These are phyloP conservation scores for Phytophthora hibernalis DNA, from an alignment of 352 stramenopile species.

Conservation along the genomic window DNA sequence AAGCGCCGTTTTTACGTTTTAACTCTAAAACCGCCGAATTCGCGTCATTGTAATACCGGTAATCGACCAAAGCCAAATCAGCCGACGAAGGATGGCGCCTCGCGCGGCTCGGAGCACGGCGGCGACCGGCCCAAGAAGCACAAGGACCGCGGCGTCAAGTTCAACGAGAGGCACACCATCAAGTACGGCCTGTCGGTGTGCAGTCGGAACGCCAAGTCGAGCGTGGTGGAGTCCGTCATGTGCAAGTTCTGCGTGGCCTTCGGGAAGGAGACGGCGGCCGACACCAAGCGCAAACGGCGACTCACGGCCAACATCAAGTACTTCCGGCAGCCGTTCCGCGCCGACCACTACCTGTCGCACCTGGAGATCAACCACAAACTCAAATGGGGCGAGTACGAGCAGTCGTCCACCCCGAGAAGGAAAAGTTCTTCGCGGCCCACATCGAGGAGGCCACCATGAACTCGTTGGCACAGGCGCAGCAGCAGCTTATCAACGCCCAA, in stretches of 20 bases:
- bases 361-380: conserved; percentile 73
- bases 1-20: conserved; percentile 10
- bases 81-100: conserved; percentile 28
- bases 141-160: conserved; percentile 69
- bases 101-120: conserved; percentile 23
- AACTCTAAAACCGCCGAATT: too few relatives aligned
- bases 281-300: conserved; percentile 65
- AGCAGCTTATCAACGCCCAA: conserved; percentile 32
- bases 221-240: conserved; percentile 69
- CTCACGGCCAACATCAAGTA: conserved; percentile 80
- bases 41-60: too few relatives aligned
- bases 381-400: conserved; percentile 74
- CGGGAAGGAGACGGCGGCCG: conserved; percentile 61
- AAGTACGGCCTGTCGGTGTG: conserved; percentile 77
- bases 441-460: conserved; percentile 45
- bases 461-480: conserved; percentile 35
- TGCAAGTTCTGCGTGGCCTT: conserved; percentile 83
- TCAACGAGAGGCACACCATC: conserved; percentile 74
- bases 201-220: conserved; percentile 57
- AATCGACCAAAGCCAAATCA: conserved; percentile 6
- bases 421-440: conserved; percentile 56
- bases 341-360: conserved; percentile 74
- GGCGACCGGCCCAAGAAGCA: conserved; percentile 50
- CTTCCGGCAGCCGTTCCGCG: conserved; percentile 70
- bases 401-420: conserved; percentile 59